phyloP scores from a whole-genome alignment of 2,329 filamentous ascomycete genomes.

The Aureobasidium sp. region DNA sequence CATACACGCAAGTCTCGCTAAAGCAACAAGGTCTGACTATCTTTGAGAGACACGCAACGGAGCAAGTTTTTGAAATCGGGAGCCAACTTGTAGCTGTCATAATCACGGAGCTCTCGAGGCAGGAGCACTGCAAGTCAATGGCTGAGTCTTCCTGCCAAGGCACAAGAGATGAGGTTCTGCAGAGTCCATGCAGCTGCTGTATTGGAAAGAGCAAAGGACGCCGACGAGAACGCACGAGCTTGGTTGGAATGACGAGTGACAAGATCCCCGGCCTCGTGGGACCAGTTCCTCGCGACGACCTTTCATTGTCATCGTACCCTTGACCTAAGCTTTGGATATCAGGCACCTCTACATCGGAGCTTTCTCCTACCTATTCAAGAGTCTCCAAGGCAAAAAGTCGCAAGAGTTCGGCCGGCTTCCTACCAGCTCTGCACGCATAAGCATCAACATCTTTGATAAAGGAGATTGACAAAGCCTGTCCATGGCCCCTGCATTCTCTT shows the following conservation, averaged over 20 bases:
- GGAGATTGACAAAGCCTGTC: neutral
- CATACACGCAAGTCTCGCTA: neutral
- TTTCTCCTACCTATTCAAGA: neutral
- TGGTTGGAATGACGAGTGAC: too few species aligned
- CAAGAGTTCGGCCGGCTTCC: neutral
- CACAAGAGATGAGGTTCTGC: neutral
- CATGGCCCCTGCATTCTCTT: neutral
- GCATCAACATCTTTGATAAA: neutral
- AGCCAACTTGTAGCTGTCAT: neutral
- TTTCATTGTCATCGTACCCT: neutral
- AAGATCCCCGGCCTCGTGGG: too few species aligned
- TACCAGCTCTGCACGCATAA: neutral
- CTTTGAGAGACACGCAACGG: neutral
- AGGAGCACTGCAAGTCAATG: neutral
- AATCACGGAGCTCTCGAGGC: neutral
- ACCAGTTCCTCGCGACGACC: too few species aligned
- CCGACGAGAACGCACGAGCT: too few species aligned
- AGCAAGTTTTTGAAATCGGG: neutral
- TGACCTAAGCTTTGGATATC: too few species aligned
- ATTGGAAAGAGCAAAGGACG: neutral
- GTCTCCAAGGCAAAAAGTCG: neutral
- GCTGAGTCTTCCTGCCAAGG: neutral
- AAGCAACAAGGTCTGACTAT: neutral
- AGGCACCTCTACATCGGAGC: neutral
- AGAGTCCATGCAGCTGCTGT: neutral